A percentile compares a stretch with the other conserved stretches of the same genome.
These are phyloP conservation scores for Neonothopanus nambi DNA, from an alignment of 1,284 basidiomycete species.

Conservation along the genomic window DNA sequence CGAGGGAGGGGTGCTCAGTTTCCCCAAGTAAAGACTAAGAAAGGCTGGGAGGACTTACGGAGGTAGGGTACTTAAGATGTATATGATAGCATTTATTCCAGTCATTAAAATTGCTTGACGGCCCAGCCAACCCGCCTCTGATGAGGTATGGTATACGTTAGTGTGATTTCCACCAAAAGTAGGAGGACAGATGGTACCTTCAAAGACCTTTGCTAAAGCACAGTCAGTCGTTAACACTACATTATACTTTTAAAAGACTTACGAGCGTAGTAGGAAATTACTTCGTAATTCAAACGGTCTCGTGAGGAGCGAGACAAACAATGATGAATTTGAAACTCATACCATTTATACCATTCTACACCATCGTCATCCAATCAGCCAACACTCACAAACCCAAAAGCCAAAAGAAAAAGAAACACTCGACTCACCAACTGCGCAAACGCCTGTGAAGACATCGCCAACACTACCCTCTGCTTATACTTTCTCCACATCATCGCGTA, in stretches of 20 bases:
- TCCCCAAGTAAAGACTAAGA: background rate
- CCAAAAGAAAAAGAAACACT: background rate
- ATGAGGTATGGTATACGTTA: slow-evolving; percentile 5
- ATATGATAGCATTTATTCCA: slow-evolving; percentile 90
- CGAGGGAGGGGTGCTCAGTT: too few species aligned
- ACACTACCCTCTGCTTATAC: slow-evolving; percentile 86
- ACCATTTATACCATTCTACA: slow-evolving; percentile 89
- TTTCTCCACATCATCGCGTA: slow-evolving; percentile 87
- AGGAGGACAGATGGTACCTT: slow-evolving; percentile 51
- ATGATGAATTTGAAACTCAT: slow-evolving; percentile 20
- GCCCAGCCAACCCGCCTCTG: slow-evolving; percentile 96
- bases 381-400: background rate
- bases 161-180: background rate
- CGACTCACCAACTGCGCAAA: slow-evolving; percentile 86
- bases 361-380: slow-evolving; percentile 15
- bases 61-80: slow-evolving; percentile 80
- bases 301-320: background rate
- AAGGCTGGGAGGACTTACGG: slow-evolving; percentile 60
- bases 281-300: slow-evolving; percentile 46
- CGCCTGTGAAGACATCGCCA: slow-evolving; percentile 97
- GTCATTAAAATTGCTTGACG: slow-evolving; percentile 97
- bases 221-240: background rate
- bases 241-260: slow-evolving; percentile 34
- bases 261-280: slow-evolving; percentile 95
- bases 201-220: slow-evolving; percentile 72